Evolutionary conservation across 2,329 filamentous ascomycete species (phyloP).

Genomic region (Neoarthrinium moseri): DNA sequence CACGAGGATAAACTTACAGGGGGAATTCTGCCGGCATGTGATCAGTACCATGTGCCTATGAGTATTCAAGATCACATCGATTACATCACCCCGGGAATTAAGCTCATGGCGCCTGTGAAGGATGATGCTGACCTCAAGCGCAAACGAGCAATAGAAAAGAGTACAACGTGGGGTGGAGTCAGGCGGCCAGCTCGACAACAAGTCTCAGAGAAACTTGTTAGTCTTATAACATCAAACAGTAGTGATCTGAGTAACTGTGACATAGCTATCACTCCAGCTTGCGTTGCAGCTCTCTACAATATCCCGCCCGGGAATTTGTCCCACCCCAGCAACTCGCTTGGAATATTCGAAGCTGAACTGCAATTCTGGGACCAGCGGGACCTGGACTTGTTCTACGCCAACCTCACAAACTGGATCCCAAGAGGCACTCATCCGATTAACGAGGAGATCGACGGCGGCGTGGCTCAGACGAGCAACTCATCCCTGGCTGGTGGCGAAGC

Average conservation of each 20-base stretch:
- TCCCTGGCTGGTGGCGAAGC: conserved; percentile 28
- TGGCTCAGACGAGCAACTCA: conserved; percentile 15
- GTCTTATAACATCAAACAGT: neutral
- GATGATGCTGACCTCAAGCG: conserved; percentile 5
- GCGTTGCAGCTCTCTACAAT: conserved; percentile 13
- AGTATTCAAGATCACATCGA: conserved; percentile 41
- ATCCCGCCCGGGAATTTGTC: conserved; percentile 14
- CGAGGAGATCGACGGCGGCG: conserved; percentile 29
- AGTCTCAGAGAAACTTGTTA: neutral
- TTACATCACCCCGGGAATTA: conserved; percentile 48
- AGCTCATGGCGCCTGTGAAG: conserved; percentile 26
- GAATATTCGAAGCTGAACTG: conserved; percentile 31
- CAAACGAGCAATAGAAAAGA: conserved; percentile 1
- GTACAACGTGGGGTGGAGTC: neutral
- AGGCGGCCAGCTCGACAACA: conserved; percentile 3
- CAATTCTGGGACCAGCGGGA: conserved; percentile 30
- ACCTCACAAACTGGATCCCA: conserved; percentile 20
- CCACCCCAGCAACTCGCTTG: conserved; percentile 16
- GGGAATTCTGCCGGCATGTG: conserved; percentile 23
- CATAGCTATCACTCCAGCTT: conserved; percentile 10
- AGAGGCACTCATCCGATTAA: conserved; percentile 29
- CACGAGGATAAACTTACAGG: conserved; percentile 25
- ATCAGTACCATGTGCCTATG: conserved; percentile 39
- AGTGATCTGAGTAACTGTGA: conserved; percentile 9
- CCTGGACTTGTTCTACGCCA: conserved; percentile 28